A percentile compares a stretch with the other conserved stretches of the same genome.
phyloP scores from a whole-genome alignment of 345 rosid genomes.

The Firmiana major region DNA sequence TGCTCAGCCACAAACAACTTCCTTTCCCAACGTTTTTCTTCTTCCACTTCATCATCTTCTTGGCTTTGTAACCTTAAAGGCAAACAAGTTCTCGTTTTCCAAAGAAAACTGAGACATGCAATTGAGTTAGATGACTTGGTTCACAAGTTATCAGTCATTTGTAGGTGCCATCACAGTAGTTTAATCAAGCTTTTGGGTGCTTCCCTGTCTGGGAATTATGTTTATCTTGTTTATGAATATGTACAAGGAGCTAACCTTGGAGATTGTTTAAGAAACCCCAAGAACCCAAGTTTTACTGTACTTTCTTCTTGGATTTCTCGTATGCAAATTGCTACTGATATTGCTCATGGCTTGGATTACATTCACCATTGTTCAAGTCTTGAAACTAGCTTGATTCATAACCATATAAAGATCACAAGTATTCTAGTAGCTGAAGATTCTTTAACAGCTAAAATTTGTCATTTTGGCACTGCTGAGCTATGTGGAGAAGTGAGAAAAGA shows the following conservation, averaged over 20 bases:
- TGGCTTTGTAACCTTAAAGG: conserved; percentile 34
- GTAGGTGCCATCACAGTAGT: conserved; percentile 43
- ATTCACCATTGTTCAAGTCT: conserved; percentile 43
- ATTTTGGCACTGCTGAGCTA: conserved; percentile 48
- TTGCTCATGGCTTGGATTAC: conserved; percentile 49
- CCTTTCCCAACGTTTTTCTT: conserved; percentile 26
- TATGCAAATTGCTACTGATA: conserved; percentile 33
- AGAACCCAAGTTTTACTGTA: conserved; percentile 27
- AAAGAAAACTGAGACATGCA: conserved; percentile 15
- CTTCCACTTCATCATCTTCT: conserved; percentile 37
- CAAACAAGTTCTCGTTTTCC: conserved; percentile 27
- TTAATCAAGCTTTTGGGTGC: conserved; percentile 43
- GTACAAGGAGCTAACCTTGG: conserved; percentile 28
- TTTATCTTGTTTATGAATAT: conserved; percentile 36
- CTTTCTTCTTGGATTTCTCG: conserved; percentile 35
- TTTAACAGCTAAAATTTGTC: conserved; percentile 38
- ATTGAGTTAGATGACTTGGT: conserved; percentile 5
- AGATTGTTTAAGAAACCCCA: conserved; percentile 30
- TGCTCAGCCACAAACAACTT: conserved; percentile 33
- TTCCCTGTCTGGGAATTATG: conserved; percentile 27
- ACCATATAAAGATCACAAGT: conserved; percentile 49
- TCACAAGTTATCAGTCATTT: conserved; percentile 19
- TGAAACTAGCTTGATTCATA: conserved; percentile 32
- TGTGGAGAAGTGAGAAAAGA: conserved; percentile 36
- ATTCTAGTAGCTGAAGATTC: conserved; percentile 34